A percentile compares a stretch with the other conserved stretches of the same genome.
Conservation (phyloP, 1,284 basidiomycete genomes). For the Rhodotorula glutinis region DNA sequence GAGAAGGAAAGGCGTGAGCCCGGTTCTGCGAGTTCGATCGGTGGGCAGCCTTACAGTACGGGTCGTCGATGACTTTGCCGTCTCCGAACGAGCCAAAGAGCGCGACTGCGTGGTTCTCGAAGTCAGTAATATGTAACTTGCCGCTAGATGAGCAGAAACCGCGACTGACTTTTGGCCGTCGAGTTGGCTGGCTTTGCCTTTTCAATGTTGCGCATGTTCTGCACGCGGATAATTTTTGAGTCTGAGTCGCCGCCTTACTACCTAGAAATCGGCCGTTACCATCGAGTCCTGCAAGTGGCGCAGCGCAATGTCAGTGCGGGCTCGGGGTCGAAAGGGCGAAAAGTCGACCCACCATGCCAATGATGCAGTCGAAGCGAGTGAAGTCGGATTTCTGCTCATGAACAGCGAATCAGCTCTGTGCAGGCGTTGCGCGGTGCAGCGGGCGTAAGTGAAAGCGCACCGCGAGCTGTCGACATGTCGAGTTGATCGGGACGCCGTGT, state of each 20-base stretch:
- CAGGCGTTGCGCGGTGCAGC: background rate
- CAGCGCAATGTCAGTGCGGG: background rate
- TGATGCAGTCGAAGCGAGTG: conserved; percentile 39
- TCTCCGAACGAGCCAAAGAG: conserved; percentile 40
- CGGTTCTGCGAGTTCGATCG: background rate
- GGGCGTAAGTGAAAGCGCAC: background rate
- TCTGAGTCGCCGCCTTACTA: background rate
- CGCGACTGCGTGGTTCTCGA: conserved; percentile 12
- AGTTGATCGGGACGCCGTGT: conserved; percentile 40
- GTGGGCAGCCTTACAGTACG: conserved; percentile 18
- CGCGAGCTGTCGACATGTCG: conserved; percentile 31
- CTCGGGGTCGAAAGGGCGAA: too few species aligned
- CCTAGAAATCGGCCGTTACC: background rate
- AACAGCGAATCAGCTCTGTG: too few species aligned
- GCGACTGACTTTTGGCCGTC: conserved; percentile 26
- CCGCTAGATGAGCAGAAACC: too few species aligned
- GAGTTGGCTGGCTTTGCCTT: conserved; percentile 17
- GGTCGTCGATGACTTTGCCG: conserved; percentile 38
- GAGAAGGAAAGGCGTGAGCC: background rate
- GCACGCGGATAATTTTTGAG: background rate
- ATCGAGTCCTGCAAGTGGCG: conserved; percentile 3
- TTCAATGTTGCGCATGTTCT: conserved; percentile 40
- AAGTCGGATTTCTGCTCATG: conserved; percentile 34
- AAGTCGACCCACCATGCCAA: conserved; percentile 32
- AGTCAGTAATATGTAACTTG: too few species aligned